Percentiles rank a stretch among this genome's conserved stretches.
These are phyloP conservation scores for Thecaphora thlaspeos DNA, from an alignment of 1,284 basidiomycete species.

Conservation along the genomic window DNA sequence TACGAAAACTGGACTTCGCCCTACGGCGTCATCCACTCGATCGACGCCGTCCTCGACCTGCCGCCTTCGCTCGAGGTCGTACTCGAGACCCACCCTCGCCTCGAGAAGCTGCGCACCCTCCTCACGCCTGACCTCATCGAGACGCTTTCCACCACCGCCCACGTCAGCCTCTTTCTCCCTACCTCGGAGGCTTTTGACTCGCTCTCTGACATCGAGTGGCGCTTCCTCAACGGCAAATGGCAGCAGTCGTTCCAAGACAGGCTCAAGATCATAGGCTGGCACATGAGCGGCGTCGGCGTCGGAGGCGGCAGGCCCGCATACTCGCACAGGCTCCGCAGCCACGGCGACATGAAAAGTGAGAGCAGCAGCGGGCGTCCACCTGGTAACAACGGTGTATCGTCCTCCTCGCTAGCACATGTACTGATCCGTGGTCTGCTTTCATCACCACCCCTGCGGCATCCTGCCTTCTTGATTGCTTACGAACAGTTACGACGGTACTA, in stretches of 20 bases:
- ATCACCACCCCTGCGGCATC: slow-evolving; percentile 3
- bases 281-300: slow-evolving; percentile 46
- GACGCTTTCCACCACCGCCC: slow-evolving; percentile 59
- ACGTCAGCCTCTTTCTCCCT: slow-evolving; percentile 87
- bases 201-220: slow-evolving; percentile 37
- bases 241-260: slow-evolving; percentile 41
- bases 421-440: too few species aligned
- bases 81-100: slow-evolving; percentile 40
- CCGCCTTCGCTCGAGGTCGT: slow-evolving; percentile 67
- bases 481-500: slow-evolving; percentile 41
- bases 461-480: slow-evolving; percentile 7
- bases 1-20: slow-evolving; percentile 61
- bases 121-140: slow-evolving; percentile 49
- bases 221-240: slow-evolving; percentile 41
- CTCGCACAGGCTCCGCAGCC: slow-evolving; percentile 11
- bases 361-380: neutral
- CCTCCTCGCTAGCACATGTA: too few species aligned
- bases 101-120: slow-evolving; percentile 52
- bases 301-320: slow-evolving; percentile 46
- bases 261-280: slow-evolving; percentile 51
- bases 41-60: slow-evolving; percentile 73
- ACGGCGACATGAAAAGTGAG: slow-evolving; percentile 1
- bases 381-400: too few species aligned
- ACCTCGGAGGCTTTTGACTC: slow-evolving; percentile 73
- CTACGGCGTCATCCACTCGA: slow-evolving; percentile 73